Evolutionary conservation across 2,329 filamentous ascomycete genomes (phyloP), one percentile per base, ranked within the genome.

Genomic region (Didymella exigua): DNA sequence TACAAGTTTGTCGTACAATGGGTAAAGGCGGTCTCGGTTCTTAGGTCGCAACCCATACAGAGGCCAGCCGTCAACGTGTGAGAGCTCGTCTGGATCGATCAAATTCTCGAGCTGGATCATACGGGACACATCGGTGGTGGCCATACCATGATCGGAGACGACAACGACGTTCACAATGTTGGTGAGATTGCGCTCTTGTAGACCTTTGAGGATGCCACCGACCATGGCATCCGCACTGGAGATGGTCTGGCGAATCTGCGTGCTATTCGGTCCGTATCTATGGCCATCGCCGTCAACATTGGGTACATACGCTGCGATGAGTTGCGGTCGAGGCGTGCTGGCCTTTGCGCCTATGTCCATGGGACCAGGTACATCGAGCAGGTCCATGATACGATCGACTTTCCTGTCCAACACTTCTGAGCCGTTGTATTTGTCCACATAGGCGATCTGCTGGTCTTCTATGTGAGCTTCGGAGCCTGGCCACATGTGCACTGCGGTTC

Each of bases 121-220:
- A 10, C 95, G 85, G 16, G 86, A 82, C 0, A 84, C 85, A 56
- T 93, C 90, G 0, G 95, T 98, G 0, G 92, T 96, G 1, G 95
- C 95, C 95, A 99, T 99, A 45, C 95, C 95, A 72, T 99, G 95
- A 72, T 99, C 95, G 0, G 92, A 97, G 2, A 99, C 93, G n/a
- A 99, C 83, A 29, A 99, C 87, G 7, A 99, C 84, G 63, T 99
- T 99, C 70, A 98, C 91, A 56, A 99, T 89, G 18, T 88, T 73
- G 0, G 92, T 96, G 45, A 99, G 78, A 71, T 98, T 97, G 43
- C 95, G 87, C 41, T 83, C 77, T 58, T 93, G 85, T 0, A 99
- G 80, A 0, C 93, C 93, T 1, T 80, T 74, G 68, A 98, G 89
- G 1, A 99, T 78, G 19, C 83, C 75, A 24, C 86, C 89, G 23